phyloP scores from a whole-genome alignment of 495 filamentous ascomycete genomes.

The Xylaria curta region DNA sequence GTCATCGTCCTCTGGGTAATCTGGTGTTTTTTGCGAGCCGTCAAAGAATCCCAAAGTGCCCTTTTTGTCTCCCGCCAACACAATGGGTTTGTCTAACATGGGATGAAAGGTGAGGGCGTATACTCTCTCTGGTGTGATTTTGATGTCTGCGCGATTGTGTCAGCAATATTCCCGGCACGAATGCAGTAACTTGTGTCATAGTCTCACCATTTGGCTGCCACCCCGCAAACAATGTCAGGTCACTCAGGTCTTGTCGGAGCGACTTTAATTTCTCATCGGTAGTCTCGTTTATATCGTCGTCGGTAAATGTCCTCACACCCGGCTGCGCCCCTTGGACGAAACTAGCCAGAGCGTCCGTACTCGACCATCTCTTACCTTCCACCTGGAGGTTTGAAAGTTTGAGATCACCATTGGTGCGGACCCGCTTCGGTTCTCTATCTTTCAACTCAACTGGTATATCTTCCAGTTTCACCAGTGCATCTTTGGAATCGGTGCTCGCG shows the following conservation, averaged over 20 bases:
- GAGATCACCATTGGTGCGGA: slow-evolving; percentile 58
- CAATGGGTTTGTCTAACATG: slow-evolving; percentile 77
- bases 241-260: slow-evolving; percentile 80
- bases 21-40: slow-evolving; percentile 71
- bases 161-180: slow-evolving; percentile 7
- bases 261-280: slow-evolving; percentile 76
- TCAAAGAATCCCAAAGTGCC: slow-evolving; percentile 95
- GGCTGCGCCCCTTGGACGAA: slow-evolving; percentile 73
- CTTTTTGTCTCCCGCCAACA: slow-evolving; percentile 97
- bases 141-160: slow-evolving; percentile 69
- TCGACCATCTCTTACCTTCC: slow-evolving; percentile 69
- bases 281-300: slow-evolving; percentile 80
- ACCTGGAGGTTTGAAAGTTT: slow-evolving; percentile 80
- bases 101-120: slow-evolving; percentile 92
- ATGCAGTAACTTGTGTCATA: not conserved
- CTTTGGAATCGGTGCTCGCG: slow-evolving; percentile 43
- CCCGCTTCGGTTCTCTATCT: slow-evolving; percentile 47
- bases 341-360: slow-evolving; percentile 36
- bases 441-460: slow-evolving; percentile 40
- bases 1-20: slow-evolving; percentile 59
- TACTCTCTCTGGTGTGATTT: slow-evolving; percentile 88
- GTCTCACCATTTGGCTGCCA: slow-evolving; percentile 76
- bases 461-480: slow-evolving; percentile 30
- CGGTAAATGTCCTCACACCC: slow-evolving; percentile 79
- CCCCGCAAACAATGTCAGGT: slow-evolving; percentile 78